Conservation (phyloP, 2,329 filamentous ascomycete genomes). For the Rhynchosporium agropyri region DNA sequence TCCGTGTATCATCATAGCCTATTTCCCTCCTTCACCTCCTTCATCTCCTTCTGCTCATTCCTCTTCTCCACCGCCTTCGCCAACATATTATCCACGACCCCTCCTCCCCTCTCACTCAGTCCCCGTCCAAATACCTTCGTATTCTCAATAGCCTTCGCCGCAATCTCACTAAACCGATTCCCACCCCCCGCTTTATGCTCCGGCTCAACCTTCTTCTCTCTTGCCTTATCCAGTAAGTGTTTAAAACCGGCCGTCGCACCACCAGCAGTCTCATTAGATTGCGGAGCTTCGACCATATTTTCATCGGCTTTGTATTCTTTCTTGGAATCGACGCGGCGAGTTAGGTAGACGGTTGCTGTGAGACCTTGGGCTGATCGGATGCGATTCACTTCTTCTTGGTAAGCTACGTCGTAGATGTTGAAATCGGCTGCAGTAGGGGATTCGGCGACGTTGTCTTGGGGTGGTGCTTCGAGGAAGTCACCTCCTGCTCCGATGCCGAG, state of each 20-base stretch:
- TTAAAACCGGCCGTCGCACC: conserved; percentile 38
- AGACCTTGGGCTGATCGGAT: conserved; percentile 58
- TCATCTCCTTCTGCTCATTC: conserved; percentile 22
- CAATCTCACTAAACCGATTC: conserved; percentile 35
- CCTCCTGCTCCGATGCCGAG: conserved; percentile 76
- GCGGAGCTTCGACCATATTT: conserved; percentile 38
- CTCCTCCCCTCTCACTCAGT: conserved; percentile 28
- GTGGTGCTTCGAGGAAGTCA: conserved; percentile 41
- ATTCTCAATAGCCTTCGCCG: conserved; percentile 35
- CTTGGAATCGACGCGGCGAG: conserved; percentile 50
- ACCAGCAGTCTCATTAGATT: conserved; percentile 23
- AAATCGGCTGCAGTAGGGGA: conserved; percentile 83
- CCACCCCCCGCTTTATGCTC: conserved; percentile 17
- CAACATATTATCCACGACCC: conserved; percentile 27
- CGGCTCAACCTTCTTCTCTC: conserved; percentile 24
- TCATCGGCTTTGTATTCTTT: conserved; percentile 40
- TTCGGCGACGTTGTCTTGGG: conserved; percentile 67
- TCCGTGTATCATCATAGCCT: not conserved
- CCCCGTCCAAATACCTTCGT: conserved; percentile 32
- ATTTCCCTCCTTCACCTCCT: conserved; percentile 6
- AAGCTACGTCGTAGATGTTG: conserved; percentile 87
- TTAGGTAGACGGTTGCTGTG: conserved; percentile 60
- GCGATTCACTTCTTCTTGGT: conserved; percentile 76
- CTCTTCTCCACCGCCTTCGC: conserved; percentile 32
- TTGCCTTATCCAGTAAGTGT: conserved; percentile 38